phyloP scores from a whole-genome alignment of 805 yeast genomes.

The Cephaloascus albidus region DNA sequence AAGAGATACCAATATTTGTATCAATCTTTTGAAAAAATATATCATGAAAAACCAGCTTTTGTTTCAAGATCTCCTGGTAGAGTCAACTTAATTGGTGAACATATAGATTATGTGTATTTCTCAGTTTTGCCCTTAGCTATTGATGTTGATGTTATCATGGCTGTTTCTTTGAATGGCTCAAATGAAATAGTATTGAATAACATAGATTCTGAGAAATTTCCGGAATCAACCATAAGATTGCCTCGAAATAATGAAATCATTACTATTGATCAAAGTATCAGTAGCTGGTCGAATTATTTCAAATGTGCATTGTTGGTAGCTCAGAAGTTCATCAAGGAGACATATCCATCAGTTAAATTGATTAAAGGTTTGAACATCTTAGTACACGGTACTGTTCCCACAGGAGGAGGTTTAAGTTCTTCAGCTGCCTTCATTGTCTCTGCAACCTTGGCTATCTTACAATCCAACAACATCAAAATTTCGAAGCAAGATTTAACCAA shows the following conservation, averaged over 20 bases:
- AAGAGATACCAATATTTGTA: slow-evolving; percentile 17
- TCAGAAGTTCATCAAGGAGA: slow-evolving; percentile 31
- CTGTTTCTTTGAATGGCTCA: slow-evolving; percentile 23
- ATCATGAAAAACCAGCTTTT: slow-evolving; percentile 28
- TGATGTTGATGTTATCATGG: slow-evolving; percentile 51
- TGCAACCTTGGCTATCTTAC: slow-evolving; percentile 46
- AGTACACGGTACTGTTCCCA: slow-evolving; percentile 59
- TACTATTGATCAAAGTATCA: slow-evolving; percentile 36
- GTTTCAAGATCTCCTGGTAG: slow-evolving; percentile 65
- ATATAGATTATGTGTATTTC: slow-evolving; percentile 59
- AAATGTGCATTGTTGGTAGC: slow-evolving; percentile 59
- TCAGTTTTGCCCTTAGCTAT: slow-evolving; percentile 70
- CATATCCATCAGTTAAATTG: slow-evolving; percentile 11
- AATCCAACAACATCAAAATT: slow-evolving; percentile 40
- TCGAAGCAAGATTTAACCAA: slow-evolving; percentile 43
- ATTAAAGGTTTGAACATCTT: slow-evolving; percentile 42
- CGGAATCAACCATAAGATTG: slow-evolving; percentile 22
- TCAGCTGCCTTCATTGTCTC: slow-evolving; percentile 68
- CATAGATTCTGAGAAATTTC: slow-evolving; percentile 20
- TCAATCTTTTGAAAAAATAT: slow-evolving; percentile 13
- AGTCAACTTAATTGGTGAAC: slow-evolving; percentile 69
- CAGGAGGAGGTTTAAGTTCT: slow-evolving; percentile 64
- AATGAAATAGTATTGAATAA: slow-evolving; percentile 20
- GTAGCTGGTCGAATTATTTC: slow-evolving; percentile 60
- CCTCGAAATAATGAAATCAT: slow-evolving; percentile 30